phyloP scores from a whole-genome alignment of 768 basidiomycete species.

The Calocera cornea region DNA sequence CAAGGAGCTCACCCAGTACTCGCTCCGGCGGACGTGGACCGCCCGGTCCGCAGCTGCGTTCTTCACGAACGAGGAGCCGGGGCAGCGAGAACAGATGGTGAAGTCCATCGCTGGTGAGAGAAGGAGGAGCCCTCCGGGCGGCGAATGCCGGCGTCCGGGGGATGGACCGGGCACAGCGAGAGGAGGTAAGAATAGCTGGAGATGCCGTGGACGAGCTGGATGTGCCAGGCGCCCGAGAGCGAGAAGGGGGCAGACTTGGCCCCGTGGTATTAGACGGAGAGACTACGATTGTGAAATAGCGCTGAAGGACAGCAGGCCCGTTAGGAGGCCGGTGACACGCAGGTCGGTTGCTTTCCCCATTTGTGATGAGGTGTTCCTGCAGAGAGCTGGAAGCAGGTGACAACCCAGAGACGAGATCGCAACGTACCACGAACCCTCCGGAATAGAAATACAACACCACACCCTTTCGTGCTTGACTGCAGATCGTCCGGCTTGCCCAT shows the following conservation, averaged over 20 bases:
- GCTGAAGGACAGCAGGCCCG: too few relatives aligned
- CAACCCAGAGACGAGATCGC: background rate
- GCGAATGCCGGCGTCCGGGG: background rate
- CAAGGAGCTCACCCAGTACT: background rate
- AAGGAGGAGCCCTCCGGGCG: background rate
- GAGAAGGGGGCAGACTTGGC: conserved; percentile 33
- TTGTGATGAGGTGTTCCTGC: background rate
- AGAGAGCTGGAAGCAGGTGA: background rate
- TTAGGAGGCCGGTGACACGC: background rate
- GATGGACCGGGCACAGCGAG: conserved; percentile 18
- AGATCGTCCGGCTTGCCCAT: background rate
- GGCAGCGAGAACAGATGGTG: background rate
- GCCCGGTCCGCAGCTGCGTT: background rate
- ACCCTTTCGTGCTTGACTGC: background rate
- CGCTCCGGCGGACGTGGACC: background rate
- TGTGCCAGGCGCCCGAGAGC: conserved; percentile 49
- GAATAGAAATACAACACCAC: background rate
- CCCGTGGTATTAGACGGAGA: conserved; percentile 61
- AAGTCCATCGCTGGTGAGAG: background rate
- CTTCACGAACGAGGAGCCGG: background rate
- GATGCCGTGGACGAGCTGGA: conserved; percentile 58
- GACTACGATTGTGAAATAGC: conserved; percentile 9
- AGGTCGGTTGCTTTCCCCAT: background rate
- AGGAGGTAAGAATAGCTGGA: conserved; percentile 63
- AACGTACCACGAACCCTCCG: background rate